Conservation (phyloP, 2,329 filamentous ascomycete genomes). For the Colletotrichum melonis region DNA sequence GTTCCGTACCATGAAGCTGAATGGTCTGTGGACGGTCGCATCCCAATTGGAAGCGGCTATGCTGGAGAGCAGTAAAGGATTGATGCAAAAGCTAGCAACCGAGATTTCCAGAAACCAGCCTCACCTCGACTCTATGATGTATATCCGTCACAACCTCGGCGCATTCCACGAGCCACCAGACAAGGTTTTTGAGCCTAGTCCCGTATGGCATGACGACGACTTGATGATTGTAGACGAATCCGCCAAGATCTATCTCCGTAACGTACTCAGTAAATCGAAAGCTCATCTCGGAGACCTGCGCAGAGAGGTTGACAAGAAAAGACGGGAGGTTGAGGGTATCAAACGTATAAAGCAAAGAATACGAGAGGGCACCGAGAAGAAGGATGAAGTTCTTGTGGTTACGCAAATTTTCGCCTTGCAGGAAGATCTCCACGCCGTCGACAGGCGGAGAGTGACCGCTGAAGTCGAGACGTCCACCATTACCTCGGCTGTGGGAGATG, state of each 20-base stretch:
- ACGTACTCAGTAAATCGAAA: slow-evolving; percentile 92
- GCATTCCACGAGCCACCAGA: slow-evolving; percentile 86
- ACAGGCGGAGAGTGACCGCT: slow-evolving; percentile 85
- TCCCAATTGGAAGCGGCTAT: slow-evolving; percentile 84
- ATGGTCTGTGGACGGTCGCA: slow-evolving; percentile 85
- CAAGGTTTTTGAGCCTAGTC: slow-evolving; percentile 91
- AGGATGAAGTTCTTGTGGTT: slow-evolving; percentile 89
- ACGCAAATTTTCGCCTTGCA: slow-evolving; percentile 85
- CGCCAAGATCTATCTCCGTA: slow-evolving; percentile 91
- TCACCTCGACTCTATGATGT: slow-evolving; percentile 96
- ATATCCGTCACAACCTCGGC: slow-evolving; percentile 89
- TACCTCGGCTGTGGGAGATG: slow-evolving; percentile 88
- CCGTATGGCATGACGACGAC: slow-evolving; percentile 96
- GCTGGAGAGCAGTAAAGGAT: slow-evolving; percentile 77
- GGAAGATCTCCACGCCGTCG: slow-evolving; percentile 85
- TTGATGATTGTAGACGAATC: slow-evolving; percentile 86
- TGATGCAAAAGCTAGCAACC: slow-evolving; percentile 77
- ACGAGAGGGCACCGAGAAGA: slow-evolving; percentile 85
- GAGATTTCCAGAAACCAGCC: slow-evolving; percentile 92
- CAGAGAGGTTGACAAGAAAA: slow-evolving; percentile 86
- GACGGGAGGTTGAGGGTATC: slow-evolving; percentile 83
- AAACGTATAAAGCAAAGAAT: slow-evolving; percentile 81
- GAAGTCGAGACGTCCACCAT: slow-evolving; percentile 96
- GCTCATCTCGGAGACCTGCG: slow-evolving; percentile 82
- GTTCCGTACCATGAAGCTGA: slow-evolving; percentile 85